phyloP scores from a whole-genome alignment of 805 yeast genomes.

The Candida easanensis region DNA sequence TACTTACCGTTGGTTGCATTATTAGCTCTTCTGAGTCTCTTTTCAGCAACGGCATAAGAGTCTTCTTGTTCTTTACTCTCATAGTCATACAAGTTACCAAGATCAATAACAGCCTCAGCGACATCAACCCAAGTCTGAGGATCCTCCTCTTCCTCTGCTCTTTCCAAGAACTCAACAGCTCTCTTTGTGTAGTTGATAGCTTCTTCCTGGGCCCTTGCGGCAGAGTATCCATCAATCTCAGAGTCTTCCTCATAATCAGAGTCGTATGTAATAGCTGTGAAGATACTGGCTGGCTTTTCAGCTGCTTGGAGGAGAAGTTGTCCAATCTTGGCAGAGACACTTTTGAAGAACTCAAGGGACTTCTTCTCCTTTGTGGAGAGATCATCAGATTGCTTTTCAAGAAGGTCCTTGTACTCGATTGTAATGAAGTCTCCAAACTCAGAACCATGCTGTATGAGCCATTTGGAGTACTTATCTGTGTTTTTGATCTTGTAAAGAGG shows the following conservation, averaged over 20 bases:
- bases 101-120: constrained; percentile 81
- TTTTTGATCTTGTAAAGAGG: constrained; percentile 47
- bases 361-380: constrained; percentile 19
- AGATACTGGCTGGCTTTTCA: constrained; percentile 55
- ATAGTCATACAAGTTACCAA: constrained; percentile 69
- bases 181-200: constrained; percentile 45
- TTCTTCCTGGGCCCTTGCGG: constrained; percentile 44
- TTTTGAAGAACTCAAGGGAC: constrained; percentile 31
- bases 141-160: constrained; percentile 66
- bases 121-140: constrained; percentile 80
- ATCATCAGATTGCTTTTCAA: constrained; percentile 11
- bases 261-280: constrained; percentile 56
- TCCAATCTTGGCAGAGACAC: constrained; percentile 52
- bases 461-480: constrained; percentile 45
- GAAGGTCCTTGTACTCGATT: constrained; percentile 13
- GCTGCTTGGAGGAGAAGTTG: constrained; percentile 63
- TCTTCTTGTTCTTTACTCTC: constrained; percentile 67
- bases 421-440: constrained; percentile 22
- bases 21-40: constrained; percentile 65
- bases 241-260: constrained; percentile 40
- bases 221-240: constrained; percentile 23
- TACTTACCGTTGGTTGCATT: constrained; percentile 77
- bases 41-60: constrained; percentile 67
- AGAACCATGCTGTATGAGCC: constrained; percentile 38
- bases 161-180: constrained; percentile 56